phyloP scores from a whole-genome alignment of 129 eudicot species.

The Artemisia argyi region DNA sequence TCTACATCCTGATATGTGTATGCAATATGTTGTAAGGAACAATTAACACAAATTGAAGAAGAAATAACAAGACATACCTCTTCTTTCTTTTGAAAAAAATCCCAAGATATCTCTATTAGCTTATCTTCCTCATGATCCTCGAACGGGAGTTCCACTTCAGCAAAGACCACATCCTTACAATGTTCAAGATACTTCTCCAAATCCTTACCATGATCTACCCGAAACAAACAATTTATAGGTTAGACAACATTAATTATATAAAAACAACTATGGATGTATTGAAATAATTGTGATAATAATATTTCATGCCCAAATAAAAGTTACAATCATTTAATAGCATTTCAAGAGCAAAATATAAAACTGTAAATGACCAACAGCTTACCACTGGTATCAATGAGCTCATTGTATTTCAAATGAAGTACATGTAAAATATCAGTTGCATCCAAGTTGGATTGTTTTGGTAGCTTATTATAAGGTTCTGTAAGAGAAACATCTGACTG shows the following conservation, averaged over 20 bases:
- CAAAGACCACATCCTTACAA: constrained; percentile 72
- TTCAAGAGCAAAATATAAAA: no score
- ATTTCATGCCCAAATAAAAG: background rate
- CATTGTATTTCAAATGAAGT: constrained; percentile 53
- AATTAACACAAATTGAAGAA: background rate
- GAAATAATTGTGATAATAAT: no score
- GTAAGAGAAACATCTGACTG: background rate
- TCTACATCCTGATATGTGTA: background rate
- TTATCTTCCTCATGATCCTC: constrained; percentile 61
- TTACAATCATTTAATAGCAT: background rate
- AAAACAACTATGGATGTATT: no score
- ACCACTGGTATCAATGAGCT: constrained; percentile 54
- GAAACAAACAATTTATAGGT: constrained; percentile 4
- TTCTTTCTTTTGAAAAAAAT: constrained; percentile 37
- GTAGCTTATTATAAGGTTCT: constrained; percentile 16
- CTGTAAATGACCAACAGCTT: constrained; percentile 15
- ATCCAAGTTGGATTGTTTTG: constrained; percentile 20
- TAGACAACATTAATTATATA: constrained; percentile 9
- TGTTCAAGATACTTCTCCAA: constrained; percentile 65
- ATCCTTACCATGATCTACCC: constrained; percentile 59
- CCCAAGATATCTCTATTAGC: constrained; percentile 59
- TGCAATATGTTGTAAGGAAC: background rate
- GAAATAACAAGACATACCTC: constrained; percentile 36
- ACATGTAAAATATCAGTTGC: constrained; percentile 46
- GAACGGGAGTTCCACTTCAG: constrained; percentile 52